Base-by-base conservation (phyloP, 306 rosid species). In the Quercus gilva region DNA sequence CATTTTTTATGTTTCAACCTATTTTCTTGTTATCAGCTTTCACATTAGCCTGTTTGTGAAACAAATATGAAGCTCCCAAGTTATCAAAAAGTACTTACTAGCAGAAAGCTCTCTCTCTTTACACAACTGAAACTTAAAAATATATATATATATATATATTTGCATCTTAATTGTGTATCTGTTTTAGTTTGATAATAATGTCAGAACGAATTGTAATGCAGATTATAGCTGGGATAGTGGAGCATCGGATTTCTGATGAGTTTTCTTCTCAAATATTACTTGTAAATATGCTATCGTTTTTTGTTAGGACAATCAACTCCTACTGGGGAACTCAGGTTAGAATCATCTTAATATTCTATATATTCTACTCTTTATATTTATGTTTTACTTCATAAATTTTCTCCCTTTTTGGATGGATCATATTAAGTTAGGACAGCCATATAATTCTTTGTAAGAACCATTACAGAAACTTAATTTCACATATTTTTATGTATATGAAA, bases 261-360 rank as follows among this genome's bases (percentile, higher is more conserved):
- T 87, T 92, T 82, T 17, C 92, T 67, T 91, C 97, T 69, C 95
- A 92, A 79, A 84, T 86, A 35, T 69, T 92, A 53, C 84, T 94
- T 81, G 91, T 92, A 77, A 94, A 94, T 88, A 80, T 88, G 97
- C 60, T 94, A 33, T 94, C 99, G 20, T 91, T 94, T 82, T 82
- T 92, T 69, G 85, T 86, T 57, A 90, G 99, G 85, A 92, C 90
- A 75, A 33, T 91, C 85, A 95, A 95, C 87, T 95, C 99, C 35
- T 95, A 89, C 26, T 95, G 98, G 98, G 99, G 94, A 81, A 91
- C 99, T 56, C 98, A 91, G 99, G 99, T 94, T 43, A 80, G 86
- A 74, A 25, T 67, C 57, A 28, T 74, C 65, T 35, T 45, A 33
- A 52, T 67, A 33, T 52, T 70, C 52, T 64, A 58, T 37, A 20